phyloP scores from a whole-genome alignment of 345 rosid genomes.

The Capsella bursapastoris region DNA sequence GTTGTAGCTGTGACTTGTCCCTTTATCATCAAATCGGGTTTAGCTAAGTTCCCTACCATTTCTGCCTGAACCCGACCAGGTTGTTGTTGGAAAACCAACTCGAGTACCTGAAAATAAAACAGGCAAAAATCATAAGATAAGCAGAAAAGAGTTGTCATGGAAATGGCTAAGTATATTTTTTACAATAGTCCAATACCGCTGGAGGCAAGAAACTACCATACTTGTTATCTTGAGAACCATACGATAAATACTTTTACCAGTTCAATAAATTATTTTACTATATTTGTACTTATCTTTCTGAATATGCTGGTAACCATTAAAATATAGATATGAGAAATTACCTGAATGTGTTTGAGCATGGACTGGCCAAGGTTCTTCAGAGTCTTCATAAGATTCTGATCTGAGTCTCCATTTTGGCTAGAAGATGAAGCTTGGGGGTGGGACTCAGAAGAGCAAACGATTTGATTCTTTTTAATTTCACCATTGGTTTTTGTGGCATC shows the following conservation, averaged over 20 bases:
- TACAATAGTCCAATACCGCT: not conserved
- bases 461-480: conserved; percentile 35
- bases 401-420: conserved; percentile 54
- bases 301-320: not conserved
- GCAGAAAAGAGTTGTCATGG: not conserved
- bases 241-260: not conserved
- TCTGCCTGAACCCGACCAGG: conserved; percentile 58
- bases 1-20: conserved; percentile 75
- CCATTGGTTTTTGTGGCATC: conserved; percentile 46
- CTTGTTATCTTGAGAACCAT: not conserved
- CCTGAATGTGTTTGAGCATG: conserved; percentile 94
- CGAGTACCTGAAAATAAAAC: conserved; percentile 59
- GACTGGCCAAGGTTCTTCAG: conserved; percentile 80
- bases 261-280: not conserved
- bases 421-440: conserved; percentile 39
- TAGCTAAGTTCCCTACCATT: conserved; percentile 61
- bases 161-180: not conserved
- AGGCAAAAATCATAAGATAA: conserved; percentile 14
- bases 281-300: not conserved
- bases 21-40: conserved; percentile 62
- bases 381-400: conserved; percentile 63
- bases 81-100: conserved; percentile 82
- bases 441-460: conserved; percentile 38
- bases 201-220: not conserved
- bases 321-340: conserved; percentile 38